These are phyloP conservation scores for Nemania diffusa DNA, from an alignment of 2,329 filamentous ascomycete genomes.

Conservation along the genomic window DNA sequence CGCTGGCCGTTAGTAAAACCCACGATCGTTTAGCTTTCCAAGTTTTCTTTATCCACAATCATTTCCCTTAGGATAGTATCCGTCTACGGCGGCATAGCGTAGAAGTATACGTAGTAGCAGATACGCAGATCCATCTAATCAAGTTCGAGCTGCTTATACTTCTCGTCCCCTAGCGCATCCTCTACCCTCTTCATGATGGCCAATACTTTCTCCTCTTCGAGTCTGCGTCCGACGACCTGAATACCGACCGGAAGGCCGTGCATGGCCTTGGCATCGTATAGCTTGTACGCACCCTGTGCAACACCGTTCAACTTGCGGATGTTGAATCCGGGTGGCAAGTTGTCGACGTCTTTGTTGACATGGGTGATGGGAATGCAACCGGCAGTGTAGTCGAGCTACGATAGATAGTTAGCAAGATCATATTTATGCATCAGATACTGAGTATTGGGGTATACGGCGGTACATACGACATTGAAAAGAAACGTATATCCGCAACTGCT, in stretches of 20 bases:
- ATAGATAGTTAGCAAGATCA: slow-evolving; percentile 14
- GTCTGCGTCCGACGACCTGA: slow-evolving; percentile 80
- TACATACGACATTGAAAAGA: slow-evolving; percentile 82
- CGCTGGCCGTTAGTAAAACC: neutral
- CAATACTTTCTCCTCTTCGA: slow-evolving; percentile 90
- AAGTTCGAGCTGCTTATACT: slow-evolving; percentile 62
- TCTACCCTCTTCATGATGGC: slow-evolving; percentile 83
- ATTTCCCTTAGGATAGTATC: neutral
- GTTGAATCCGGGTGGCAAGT: slow-evolving; percentile 70
- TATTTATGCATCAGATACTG: neutral
- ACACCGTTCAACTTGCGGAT: slow-evolving; percentile 78
- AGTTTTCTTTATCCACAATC: neutral
- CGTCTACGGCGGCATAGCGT: neutral
- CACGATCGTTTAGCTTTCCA: neutral
- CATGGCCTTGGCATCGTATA: slow-evolving; percentile 86
- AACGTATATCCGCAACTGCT: slow-evolving; percentile 94
- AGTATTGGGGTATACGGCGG: slow-evolving; percentile 1
- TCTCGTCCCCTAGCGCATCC: slow-evolving; percentile 71
- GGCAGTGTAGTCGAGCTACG: slow-evolving; percentile 82
- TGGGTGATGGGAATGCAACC: slow-evolving; percentile 88
- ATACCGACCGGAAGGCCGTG: slow-evolving; percentile 87
- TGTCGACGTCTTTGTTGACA: slow-evolving; percentile 76
- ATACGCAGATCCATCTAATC: slow-evolving; percentile 47
- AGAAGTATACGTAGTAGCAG: neutral
- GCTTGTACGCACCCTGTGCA: slow-evolving; percentile 82